These are phyloP conservation scores for Didymella segeticola DNA, from an alignment of 2,329 filamentous ascomycete species.

Conservation along the genomic window DNA sequence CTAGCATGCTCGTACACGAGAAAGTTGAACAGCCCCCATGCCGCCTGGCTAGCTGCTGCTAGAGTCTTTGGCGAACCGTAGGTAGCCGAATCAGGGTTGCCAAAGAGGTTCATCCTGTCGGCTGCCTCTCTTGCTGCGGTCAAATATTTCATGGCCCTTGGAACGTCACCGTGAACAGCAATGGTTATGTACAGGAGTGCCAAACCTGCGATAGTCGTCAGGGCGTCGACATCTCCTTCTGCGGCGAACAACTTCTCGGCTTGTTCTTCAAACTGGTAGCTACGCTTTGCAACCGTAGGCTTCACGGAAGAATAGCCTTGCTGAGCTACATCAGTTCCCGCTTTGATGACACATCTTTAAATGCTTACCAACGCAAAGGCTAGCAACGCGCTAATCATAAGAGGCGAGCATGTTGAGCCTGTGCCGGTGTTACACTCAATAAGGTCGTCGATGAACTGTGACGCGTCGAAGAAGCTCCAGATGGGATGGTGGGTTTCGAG, in stretches of 20 bases:
- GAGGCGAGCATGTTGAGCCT: conserved; percentile 14
- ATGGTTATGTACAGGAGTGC: conserved; percentile 15
- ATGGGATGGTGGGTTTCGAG: conserved; percentile 20
- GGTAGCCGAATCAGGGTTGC: conserved; percentile 8
- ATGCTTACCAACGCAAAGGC: conserved; percentile 17
- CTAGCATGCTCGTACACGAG: conserved; percentile 13
- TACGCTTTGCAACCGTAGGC: conserved; percentile 5
- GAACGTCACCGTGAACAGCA: conserved; percentile 15
- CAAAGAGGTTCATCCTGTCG: conserved; percentile 15
- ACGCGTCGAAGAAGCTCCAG: conserved; percentile 21
- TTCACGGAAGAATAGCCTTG: conserved; percentile 17
- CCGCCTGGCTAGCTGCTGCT: conserved; percentile 15
- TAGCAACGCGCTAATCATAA: conserved; percentile 16
- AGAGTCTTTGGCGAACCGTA: conserved; percentile 4
- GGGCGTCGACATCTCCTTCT: conserved; percentile 1
- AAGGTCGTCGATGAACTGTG: conserved; percentile 16
- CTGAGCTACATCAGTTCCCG: background rate
- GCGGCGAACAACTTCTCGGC: conserved; percentile 18
- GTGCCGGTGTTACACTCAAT: conserved; percentile 10
- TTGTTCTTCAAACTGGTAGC: conserved; percentile 16
- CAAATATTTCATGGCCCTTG: conserved; percentile 12
- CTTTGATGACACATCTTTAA: background rate
- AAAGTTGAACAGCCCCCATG: conserved; percentile 22
- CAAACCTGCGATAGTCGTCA: conserved; percentile 15
- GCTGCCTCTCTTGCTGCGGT: conserved; percentile 11